Conservation (phyloP, 2,329 filamentous ascomycete genomes). For the Hypoxylon sp. region DNA sequence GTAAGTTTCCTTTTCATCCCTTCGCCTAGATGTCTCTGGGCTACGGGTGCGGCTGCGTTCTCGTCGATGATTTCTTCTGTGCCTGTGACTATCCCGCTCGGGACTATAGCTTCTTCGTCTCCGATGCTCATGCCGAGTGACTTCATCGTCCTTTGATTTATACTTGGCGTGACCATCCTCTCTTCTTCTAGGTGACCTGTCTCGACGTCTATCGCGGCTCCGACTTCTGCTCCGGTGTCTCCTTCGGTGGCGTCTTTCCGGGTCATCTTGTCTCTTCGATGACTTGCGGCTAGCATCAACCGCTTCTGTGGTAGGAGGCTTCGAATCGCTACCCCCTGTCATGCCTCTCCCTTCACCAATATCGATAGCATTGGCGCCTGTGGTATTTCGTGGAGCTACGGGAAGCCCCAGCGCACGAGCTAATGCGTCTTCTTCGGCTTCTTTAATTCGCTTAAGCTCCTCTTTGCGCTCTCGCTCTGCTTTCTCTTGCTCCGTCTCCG, state of each 20-base stretch:
- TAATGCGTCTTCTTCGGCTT: slow-evolving; percentile 92
- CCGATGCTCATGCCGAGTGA: slow-evolving; percentile 55
- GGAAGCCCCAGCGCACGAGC: slow-evolving; percentile 83
- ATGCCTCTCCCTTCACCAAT: slow-evolving; percentile 53
- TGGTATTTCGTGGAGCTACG: slow-evolving; percentile 66
- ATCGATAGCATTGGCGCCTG: slow-evolving; percentile 74
- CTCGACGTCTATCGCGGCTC: slow-evolving; percentile 40
- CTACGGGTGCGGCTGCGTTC: slow-evolving; percentile 40
- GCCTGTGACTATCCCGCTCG: slow-evolving; percentile 30
- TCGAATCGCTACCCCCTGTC: slow-evolving; percentile 26
- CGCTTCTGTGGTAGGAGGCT: slow-evolving; percentile 25
- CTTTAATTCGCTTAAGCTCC: slow-evolving; percentile 83
- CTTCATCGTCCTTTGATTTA: slow-evolving; percentile 53
- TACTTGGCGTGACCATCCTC: slow-evolving; percentile 35
- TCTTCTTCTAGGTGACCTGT: slow-evolving; percentile 42
- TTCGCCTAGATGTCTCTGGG: slow-evolving; percentile 31
- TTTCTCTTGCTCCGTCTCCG: slow-evolving; percentile 67
- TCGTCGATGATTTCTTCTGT: slow-evolving; percentile 27
- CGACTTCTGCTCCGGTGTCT: slow-evolving; percentile 47
- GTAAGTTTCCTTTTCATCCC: slow-evolving; percentile 30
- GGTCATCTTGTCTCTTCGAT: slow-evolving; percentile 43
- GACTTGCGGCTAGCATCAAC: slow-evolving; percentile 35
- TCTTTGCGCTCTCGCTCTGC: slow-evolving; percentile 71
- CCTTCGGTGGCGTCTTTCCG: slow-evolving; percentile 47
- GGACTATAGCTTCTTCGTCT: slow-evolving; percentile 37